These are phyloP conservation scores for Tricholoma matsutake DNA, from an alignment of 768 basidiomycete species.

Conservation along the genomic window DNA sequence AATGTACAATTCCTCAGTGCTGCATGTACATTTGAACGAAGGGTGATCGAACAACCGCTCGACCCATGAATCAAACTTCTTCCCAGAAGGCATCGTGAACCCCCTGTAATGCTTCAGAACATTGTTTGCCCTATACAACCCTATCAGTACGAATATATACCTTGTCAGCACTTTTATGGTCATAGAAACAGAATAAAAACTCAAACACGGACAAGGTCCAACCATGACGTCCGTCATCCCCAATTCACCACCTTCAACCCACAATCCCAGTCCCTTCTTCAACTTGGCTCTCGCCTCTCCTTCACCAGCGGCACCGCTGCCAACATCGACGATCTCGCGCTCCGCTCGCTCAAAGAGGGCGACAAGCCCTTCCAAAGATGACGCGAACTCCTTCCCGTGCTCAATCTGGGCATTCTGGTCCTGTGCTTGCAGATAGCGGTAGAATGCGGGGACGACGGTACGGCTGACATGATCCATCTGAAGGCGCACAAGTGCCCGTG, in stretches of 20 bases:
- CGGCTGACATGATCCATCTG: slow-evolving; percentile 69
- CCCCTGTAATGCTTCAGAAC: slow-evolving; percentile 68
- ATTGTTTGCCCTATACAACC: slow-evolving; percentile 64
- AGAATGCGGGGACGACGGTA: slow-evolving; percentile 65
- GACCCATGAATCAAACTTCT: slow-evolving; percentile 52
- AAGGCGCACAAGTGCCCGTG: slow-evolving; percentile 62
- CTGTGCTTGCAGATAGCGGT: slow-evolving; percentile 73
- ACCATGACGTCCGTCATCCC: slow-evolving; percentile 67
- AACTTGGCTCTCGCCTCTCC: slow-evolving; percentile 38
- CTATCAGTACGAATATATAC: too few species aligned
- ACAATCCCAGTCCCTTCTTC: slow-evolving; percentile 50
- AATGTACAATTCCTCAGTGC: slow-evolving; percentile 61
- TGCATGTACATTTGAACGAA: slow-evolving; percentile 65
- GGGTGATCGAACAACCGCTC: slow-evolving; percentile 55
- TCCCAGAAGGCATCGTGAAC: slow-evolving; percentile 51
- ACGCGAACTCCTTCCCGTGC: slow-evolving; percentile 50
- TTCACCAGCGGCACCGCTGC: slow-evolving; percentile 39
- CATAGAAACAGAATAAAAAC: too few species aligned
- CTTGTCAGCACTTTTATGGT: background rate
- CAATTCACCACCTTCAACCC: slow-evolving; percentile 54
- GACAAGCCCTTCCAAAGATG: slow-evolving; percentile 49
- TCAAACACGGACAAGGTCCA: slow-evolving; percentile 53
- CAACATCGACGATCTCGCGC: slow-evolving; percentile 35
- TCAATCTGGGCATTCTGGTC: slow-evolving; percentile 49
- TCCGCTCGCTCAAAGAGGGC: slow-evolving; percentile 56